Base-by-base conservation (phyloP, 1,139 yeast genomes). In the Pichia terricola region DNA sequence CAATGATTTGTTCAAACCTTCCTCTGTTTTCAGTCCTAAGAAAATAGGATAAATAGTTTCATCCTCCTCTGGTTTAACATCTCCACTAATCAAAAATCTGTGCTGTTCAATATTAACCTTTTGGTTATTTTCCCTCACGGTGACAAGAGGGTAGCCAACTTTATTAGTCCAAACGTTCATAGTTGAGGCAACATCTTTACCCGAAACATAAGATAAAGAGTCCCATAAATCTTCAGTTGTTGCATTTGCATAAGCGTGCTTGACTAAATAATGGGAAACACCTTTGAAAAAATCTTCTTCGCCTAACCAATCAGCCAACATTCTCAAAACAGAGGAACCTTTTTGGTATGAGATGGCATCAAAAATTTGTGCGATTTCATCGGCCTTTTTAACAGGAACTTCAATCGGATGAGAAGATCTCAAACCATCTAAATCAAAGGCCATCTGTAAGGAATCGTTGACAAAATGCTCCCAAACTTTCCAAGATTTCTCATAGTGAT, bases 1-100 rank as follows among this genome's bases (percentile, higher is more conserved):
- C 38, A 76, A 59, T 2, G 81, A 67, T 53, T 80, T 80, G 60
- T 84, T 87, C 22, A 16, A 16, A 16, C 22, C 22, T 16, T 16
- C 22, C 22, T 16, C 22, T 26, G 94, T 82, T 60, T 77, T 82
- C 53, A 88, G 68, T 33, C 60, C 58, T 54, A 89, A 72, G 65
- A 87, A 86, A 33, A 88, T 84, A 35, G 97, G 96, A 64, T 82
- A 91, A 47, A 88, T 64, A 30, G 63, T 59, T 16, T 44, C 42
- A 44, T 61, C 60, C 39, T 61, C 65, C 42, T 67, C 75, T 2
- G 72, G 67, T 43, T 63, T 66, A 35, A 72, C 80, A 55, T 77
- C 83, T 42, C 80, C 82, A n/a, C 78, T 67, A 16, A 77, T 68
- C 46, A 80, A 64, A 62, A 69, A 80, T 57, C 86, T 69, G 52